phyloP scores from a whole-genome alignment of 306 rosid species.

The Biancaea sappan region DNA sequence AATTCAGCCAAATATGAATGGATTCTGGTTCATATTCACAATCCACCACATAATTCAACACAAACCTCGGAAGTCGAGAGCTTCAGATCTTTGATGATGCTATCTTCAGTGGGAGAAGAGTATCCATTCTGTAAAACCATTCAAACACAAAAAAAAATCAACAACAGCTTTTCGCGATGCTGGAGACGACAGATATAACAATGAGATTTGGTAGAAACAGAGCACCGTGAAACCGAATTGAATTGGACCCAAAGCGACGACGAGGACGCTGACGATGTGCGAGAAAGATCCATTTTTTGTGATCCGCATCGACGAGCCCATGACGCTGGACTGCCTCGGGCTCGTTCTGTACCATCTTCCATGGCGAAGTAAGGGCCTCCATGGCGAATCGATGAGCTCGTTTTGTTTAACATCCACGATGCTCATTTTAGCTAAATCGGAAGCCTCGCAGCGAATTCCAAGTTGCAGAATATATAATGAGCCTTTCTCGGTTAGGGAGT shows the following conservation, averaged over 20 bases:
- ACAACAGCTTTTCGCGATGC: background rate
- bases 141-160: background rate
- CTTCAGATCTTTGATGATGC: conserved; percentile 57
- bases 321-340: conserved; percentile 66
- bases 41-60: no score
- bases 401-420: conserved; percentile 61
- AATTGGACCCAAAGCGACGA: conserved; percentile 84
- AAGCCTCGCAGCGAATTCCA: no score
- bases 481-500: no score
- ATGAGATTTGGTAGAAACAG: background rate
- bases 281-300: conserved; percentile 71
- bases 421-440: no score
- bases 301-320: conserved; percentile 57
- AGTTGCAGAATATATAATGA: no score
- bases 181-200: background rate
- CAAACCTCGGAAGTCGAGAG: conserved; percentile 76
- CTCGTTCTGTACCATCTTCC: conserved; percentile 92
- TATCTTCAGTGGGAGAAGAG: conserved; percentile 80
- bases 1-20: no score
- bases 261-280: conserved; percentile 72
- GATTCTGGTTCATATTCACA: no score
- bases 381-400: no score
- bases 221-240: conserved; percentile 84
- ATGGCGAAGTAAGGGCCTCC: conserved; percentile 77
- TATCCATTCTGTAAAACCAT: conserved; percentile 60